Evolutionary conservation across 75 land plant species (phyloP), one percentile per base, ranked within the genome.

Genomic region (Picea glauca): DNA sequence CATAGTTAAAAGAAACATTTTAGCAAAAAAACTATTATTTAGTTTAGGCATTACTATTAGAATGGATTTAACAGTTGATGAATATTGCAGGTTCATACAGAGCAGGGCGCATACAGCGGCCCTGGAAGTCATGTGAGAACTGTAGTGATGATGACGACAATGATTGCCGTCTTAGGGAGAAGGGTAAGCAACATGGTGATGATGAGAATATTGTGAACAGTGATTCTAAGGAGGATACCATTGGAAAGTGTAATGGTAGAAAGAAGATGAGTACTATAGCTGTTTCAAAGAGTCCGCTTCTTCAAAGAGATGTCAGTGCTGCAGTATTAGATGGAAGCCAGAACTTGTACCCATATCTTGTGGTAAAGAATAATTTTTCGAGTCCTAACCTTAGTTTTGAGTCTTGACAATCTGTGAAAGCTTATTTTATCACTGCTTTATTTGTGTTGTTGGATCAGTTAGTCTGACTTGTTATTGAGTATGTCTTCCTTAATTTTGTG

Each of bases 21-120:
- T 40, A 0, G 4, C 3, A 1, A 40, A 40, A 40, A 40, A 40
- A 4, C 43, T 4, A 40, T 40, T 40, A 40, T 40, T 40, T 40
- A 40, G 43, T 40, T 40, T 40, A 40, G 43, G 43, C 43, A 40
- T 40, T 40, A 40, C 43, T 40, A 40, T 40, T 4, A 40, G 43
- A 67, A 67, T 35, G 18, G 5, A 32, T 67, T 3, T 15, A 67
- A 67, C 40, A 32, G 43, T 67, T 21, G 30, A 35, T 26, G 20
- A 60, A 6, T 9, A 15, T 40, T 26, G 65, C 77, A 79, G 86
- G 84, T 20, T 77, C 74, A 4, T 85, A 72, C 15, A 70, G 78
- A 82, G 86, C 85, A 65, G 86, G 86, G 18, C 76, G 50, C 20
- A 85, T 85, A 14, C 86, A 85, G 75, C 72, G 86, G 54, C 84